phyloP scores from a whole-genome alignment of 225 moss, liverwort and hornwort species.

The Takakia lepidozioides region DNA sequence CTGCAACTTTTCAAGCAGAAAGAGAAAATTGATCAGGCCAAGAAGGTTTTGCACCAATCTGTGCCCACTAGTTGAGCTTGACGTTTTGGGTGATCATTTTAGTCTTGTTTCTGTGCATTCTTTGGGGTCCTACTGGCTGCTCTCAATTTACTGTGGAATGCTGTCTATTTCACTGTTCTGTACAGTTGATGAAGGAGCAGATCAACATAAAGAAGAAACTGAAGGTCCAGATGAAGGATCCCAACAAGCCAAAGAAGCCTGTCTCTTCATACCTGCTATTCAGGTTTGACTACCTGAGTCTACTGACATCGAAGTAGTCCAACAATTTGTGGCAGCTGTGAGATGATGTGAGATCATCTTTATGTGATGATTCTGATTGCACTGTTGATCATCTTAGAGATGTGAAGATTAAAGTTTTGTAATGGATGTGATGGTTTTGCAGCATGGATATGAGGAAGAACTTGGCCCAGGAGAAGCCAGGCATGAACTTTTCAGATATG shows the following conservation, averaged over 20 bases:
- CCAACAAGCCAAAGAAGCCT: conserved; percentile 85
- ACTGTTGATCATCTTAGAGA: no score
- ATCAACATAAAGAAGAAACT: conserved; percentile 55
- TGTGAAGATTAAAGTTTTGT: background rate
- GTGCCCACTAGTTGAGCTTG: background rate
- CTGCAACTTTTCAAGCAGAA: conserved; percentile 68
- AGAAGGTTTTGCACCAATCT: conserved; percentile 41
- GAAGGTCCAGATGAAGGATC: conserved; percentile 44
- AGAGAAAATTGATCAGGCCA: conserved; percentile 62
- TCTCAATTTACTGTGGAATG: no score
- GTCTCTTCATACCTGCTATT: conserved; percentile 69
- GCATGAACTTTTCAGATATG: conserved; percentile 39
- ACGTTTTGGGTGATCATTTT: no score
- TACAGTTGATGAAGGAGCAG: conserved; percentile 46
- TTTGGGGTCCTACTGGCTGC: no score
- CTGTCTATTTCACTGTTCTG: no score
- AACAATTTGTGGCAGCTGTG: no score
- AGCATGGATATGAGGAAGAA: conserved; percentile 46
- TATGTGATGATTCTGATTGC: no score
- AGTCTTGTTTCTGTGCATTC: no score
- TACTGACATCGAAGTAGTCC: no score
- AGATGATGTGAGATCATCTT: no score
- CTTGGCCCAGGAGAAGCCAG: conserved; percentile 23
- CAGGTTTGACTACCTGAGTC: conserved; percentile 57
- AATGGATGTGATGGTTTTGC: conserved; percentile 4